Base-by-base conservation (phyloP, 352 stramenopile genomes). In the Aphanomyces astaci region DNA sequence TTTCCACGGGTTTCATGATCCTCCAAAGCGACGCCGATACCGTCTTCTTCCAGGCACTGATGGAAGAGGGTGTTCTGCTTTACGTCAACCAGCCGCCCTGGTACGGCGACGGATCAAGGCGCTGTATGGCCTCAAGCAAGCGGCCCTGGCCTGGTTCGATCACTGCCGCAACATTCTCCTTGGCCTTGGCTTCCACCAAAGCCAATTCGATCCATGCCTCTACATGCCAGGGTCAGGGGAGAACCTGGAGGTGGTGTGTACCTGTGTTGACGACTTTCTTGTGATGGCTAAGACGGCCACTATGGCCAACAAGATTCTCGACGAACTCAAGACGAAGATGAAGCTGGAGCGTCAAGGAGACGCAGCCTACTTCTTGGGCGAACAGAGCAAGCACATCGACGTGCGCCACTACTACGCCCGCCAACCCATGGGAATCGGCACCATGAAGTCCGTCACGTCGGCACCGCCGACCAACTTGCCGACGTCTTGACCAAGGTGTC, bases 351-450 rank as follows among this genome's bases (percentile, higher is more conserved):
- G 1, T 0, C 59, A 77, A 63, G 73, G 73, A 31, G 67, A 45
- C 57, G 55, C 74, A 27, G 19, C 5, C 1, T 54, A 51, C 48
- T 57, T 70, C 40, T 43, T 72, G 1, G 54, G 70, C 19, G 30
- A 40, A 11, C n/a, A 51, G n/a, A 72, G 67, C 19, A 76, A 76
- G 70, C 72, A 76, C 30, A 66, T 76, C 10, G 72, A 76, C 43
- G 71, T 70, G 3, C 52, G 63, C 0, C 54, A 72, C 53, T 64
- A 76, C 25, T 76, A 74, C 63, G 69, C 70, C 0, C 64, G 63
- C 19, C 49, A 76, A 40, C 67, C 64, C 2, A 54, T 72, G 33
- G 49, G n/a, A 51, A 43, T 4, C 30, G 51, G 36, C 25, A 30
- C 46, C 4, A 49, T 75, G 70, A 69, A 22, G 10, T 72, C 10